Percentiles rank a stretch among this genome's conserved stretches.
These are phyloP conservation scores for Sugiyamaella chiloensis DNA, from an alignment of 805 yeast species.

Conservation along the genomic window DNA sequence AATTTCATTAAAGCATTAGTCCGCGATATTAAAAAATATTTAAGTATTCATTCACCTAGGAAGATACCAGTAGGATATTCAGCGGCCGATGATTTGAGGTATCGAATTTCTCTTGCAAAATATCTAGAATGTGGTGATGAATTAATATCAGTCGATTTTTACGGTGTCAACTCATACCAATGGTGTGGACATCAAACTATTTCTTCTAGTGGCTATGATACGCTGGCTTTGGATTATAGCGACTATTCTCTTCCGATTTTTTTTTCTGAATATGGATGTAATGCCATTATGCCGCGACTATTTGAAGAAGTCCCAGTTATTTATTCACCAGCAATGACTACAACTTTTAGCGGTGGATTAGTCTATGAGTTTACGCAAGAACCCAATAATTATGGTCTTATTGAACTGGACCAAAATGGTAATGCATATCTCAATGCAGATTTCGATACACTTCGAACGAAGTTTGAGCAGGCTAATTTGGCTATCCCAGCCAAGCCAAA, in stretches of 20 bases:
- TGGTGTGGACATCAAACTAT: constrained; percentile 88
- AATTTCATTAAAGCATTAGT: constrained; percentile 72
- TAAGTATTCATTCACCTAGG: constrained; percentile 56
- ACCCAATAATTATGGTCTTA: constrained; percentile 75
- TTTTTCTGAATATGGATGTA: constrained; percentile 91
- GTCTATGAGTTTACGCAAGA: constrained; percentile 81
- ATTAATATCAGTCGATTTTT: constrained; percentile 59
- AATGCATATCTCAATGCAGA: constrained; percentile 47
- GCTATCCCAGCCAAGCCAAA: constrained; percentile 6
- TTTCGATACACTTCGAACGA: constrained; percentile 45
- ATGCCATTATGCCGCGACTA: constrained; percentile 69
- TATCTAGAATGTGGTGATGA: constrained; percentile 74
- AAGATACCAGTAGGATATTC: constrained; percentile 89
- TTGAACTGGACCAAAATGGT: constrained; percentile 46
- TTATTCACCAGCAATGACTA: constrained; percentile 68
- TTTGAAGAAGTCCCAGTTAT: constrained; percentile 75
- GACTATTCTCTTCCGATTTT: constrained; percentile 74
- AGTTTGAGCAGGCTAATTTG: constrained; percentile 2
- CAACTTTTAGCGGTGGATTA: constrained; percentile 79
- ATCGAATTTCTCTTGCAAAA: constrained; percentile 69
- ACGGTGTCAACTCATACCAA: constrained; percentile 78
- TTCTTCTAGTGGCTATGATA: constrained; percentile 68
- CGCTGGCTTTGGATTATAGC: constrained; percentile 67
- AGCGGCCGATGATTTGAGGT: constrained; percentile 88
- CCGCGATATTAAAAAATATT: constrained; percentile 76